Evolutionary conservation across 345 rosid species (phyloP).

Genomic region (Microcos paniculata): DNA sequence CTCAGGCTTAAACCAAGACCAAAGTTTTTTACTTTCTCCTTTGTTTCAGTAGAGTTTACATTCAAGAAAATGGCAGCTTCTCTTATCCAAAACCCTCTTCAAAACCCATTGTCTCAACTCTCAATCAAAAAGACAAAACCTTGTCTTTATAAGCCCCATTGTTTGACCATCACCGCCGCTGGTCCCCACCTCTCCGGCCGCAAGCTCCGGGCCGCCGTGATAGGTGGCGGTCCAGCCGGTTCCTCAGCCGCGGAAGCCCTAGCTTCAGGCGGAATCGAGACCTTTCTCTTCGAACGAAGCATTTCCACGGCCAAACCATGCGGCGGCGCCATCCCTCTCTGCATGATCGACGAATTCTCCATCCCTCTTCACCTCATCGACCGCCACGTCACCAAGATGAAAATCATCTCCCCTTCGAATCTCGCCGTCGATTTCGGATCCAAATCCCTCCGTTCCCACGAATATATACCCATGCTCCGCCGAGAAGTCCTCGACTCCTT

Average conservation of each 20-base stretch:
- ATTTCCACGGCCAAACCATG: slow-evolving; percentile 62
- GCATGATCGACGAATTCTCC: slow-evolving; percentile 68
- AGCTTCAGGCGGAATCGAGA: slow-evolving; percentile 55
- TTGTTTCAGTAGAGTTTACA: background rate
- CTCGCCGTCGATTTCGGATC: slow-evolving; percentile 61
- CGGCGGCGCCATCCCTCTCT: slow-evolving; percentile 76
- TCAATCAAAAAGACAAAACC: background rate
- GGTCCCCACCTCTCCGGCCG: slow-evolving; percentile 34
- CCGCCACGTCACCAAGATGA: slow-evolving; percentile 66
- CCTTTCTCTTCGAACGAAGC: slow-evolving; percentile 66
- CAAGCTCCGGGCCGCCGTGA: slow-evolving; percentile 56
- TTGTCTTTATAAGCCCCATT: background rate
- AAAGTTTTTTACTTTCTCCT: background rate
- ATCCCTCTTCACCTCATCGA: slow-evolving; percentile 61
- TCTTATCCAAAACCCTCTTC: slow-evolving; percentile 12
- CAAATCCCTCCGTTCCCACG: slow-evolving; percentile 48
- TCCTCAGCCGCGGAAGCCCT: slow-evolving; percentile 62
- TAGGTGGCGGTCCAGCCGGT: slow-evolving; percentile 67
- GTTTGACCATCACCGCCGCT: slow-evolving; percentile 26
- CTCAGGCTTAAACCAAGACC: background rate
- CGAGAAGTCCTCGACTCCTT: slow-evolving; percentile 73
- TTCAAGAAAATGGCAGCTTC: slow-evolving; percentile 27
- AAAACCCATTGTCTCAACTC: slow-evolving; percentile 18
- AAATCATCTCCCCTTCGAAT: slow-evolving; percentile 69
- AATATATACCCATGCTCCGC: slow-evolving; percentile 70